Base-by-base conservation (phyloP, 2,329 filamentous ascomycete species). In the Cladosporium sp. region DNA sequence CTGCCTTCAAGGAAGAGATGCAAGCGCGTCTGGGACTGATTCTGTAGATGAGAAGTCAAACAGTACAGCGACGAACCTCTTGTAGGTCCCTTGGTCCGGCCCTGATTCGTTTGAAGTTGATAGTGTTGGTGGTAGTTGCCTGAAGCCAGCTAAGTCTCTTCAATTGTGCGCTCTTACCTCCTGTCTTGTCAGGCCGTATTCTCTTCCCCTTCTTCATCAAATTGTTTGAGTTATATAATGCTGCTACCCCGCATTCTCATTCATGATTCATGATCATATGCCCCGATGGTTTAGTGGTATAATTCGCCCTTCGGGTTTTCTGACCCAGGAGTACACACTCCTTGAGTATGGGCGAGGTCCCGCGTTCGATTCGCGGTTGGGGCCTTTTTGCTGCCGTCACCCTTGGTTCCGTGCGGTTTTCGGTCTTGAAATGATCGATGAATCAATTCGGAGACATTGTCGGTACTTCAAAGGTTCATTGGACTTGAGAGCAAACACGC, bases 281-380 rank as follows among this genome's bases (percentile, higher is more conserved):
- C 26, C 26, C 51, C 30, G 24, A 30, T 54, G 51, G 51, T 54
- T 54, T 54, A 54, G 51, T 54, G 51, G 51, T 54, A 54, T 54
- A 54, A 54, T 54, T 54, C 51, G 51, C 51, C 51, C 51, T 54
- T 54, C 51, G 51, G 51, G 51, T 54, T 32, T 21, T n/a, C 28
- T 30, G 1, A 30, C 15, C 51, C 51, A 54, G 51, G 30, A 54
- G 51, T n/a, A 1, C 2, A 18, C 8, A 24, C 51, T 54, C 30
- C 51, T 54, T 54, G 14, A 32, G 26, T 30, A 32, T 54, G 51
- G 51, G 51, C 51, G 51, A 54, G 51, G 51, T 54, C 51, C 51
- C 51, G 26, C 26, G 51, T 54, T 54, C 51, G 51, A 54, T 54
- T 54, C 51, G 26, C 30, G 51, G 51, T 30, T 30, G 30, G 51